phyloP scores from a whole-genome alignment of 2,329 filamentous ascomycete genomes.

The Didymella arachidicola region DNA sequence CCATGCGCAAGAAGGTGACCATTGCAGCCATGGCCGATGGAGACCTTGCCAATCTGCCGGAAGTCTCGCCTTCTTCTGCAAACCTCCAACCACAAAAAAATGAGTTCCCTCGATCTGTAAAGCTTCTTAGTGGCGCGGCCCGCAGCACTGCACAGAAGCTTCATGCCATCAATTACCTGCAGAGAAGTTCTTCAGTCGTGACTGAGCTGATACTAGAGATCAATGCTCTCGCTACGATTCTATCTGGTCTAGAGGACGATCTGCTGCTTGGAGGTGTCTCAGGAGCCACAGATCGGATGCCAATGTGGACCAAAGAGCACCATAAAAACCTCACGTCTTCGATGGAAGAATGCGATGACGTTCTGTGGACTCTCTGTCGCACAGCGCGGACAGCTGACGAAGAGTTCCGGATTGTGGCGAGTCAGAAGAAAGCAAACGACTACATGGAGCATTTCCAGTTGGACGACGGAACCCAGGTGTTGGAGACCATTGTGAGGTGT shows the following conservation, averaged over 20 bases:
- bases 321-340: background rate
- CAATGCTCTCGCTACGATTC: background rate
- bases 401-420: background rate
- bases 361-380: background rate
- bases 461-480: background rate
- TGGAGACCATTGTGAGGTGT: background rate
- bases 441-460: background rate
- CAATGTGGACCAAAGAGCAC: constrained; percentile 9
- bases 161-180: background rate
- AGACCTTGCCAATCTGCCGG: background rate
- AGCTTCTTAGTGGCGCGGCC: background rate
- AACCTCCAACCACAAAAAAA: background rate
- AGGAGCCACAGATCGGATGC: background rate
- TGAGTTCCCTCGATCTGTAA: background rate
- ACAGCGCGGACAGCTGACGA: constrained; percentile 2
- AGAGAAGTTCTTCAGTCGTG: background rate
- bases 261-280: background rate
- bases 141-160: constrained; percentile 4
- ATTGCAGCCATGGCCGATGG: constrained; percentile 1
- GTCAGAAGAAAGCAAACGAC: background rate
- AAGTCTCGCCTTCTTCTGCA: background rate
- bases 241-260: background rate
- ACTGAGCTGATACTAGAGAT: background rate
- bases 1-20: constrained; percentile 8
- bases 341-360: background rate